Evolutionary conservation across 306 rosid genomes (phyloP), one percentile per base, ranked within the genome.

Genomic region (Lathyrus aphaca): DNA sequence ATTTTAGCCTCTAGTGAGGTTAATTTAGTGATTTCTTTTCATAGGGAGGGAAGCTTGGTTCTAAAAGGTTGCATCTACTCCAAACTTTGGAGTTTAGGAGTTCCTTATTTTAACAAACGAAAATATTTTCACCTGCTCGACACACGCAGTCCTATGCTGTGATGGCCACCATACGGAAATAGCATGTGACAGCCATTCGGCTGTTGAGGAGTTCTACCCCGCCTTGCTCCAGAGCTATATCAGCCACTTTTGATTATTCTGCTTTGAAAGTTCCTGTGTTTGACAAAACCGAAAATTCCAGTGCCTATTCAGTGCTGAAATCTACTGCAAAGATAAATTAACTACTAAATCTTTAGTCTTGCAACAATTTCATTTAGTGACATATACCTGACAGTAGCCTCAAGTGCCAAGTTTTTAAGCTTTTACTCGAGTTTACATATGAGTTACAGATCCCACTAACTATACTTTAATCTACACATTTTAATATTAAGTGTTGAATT

Each of bases 381-480:
- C 3, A n/a, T 45, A 50, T 29, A 68, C 27, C 39, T 18, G 29
- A 50, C 13, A 50, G 27, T 50, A 17, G 10, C 56, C 27, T 50
- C 56, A 53, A 5, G 44, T 21, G 58, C 58, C 14, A 53, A 37
- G 43, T 63, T 71, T 57, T 71, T 71, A 12, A 44, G 38, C 6
- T 50, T 12, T 17, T 50, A 18, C 58, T 70, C 8, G 14, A 56
- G 30, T 58, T 44, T 13, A 35, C 25, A 27, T 11, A 32, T 60
- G 18, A 45, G 59, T 18, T 53, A 59, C 13, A 5, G 15, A 18
- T 60, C n/a, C 60, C 21, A 18, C 35, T 60, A 19, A 58, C 19
- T 45, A 32, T 32, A 16, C 62, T 44, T 7, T 6, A 59, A 44
- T 59, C 35, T 18, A 30, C 2, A 8, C 16, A 44, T 57, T 71